Evolutionary conservation across 2,329 filamentous ascomycete genomes (phyloP).

Genomic region (Aspergillus bombycis): DNA sequence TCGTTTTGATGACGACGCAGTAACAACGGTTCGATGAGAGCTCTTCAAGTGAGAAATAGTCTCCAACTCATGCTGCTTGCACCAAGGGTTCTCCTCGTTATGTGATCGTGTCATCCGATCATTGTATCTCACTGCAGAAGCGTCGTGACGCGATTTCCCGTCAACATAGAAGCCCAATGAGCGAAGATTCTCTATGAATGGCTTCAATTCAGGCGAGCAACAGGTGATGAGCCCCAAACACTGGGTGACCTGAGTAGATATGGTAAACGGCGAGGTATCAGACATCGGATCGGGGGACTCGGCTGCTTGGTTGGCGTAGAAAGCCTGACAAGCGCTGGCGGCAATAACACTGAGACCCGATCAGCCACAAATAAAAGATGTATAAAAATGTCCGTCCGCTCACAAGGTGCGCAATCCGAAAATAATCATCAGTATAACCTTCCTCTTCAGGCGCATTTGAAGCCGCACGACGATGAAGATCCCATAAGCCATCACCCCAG

Average conservation of each 20-base stretch:
- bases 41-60: background rate
- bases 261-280: constrained; percentile 23
- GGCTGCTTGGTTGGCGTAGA: constrained; percentile 17
- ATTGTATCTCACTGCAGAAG: constrained; percentile 17
- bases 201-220: constrained; percentile 35
- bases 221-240: constrained; percentile 32
- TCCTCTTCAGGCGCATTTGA: constrained; percentile 24
- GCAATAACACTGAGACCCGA: constrained; percentile 25
- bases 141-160: constrained; percentile 19
- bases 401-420: constrained; percentile 29
- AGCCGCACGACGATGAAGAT: constrained; percentile 26
- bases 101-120: constrained; percentile 11
- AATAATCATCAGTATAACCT: constrained; percentile 21
- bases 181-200: constrained; percentile 32
- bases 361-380: background rate
- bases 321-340: constrained; percentile 27
- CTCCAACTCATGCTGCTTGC: background rate
- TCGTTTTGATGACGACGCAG: constrained; percentile 13
- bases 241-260: constrained; percentile 24
- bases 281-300: constrained; percentile 22
- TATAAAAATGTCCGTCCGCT: background rate
- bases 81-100: constrained; percentile 19
- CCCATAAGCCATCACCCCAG: constrained; percentile 26
- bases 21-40: constrained; percentile 16
- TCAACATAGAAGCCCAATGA: constrained; percentile 32